Conservation (phyloP, 2,329 filamentous ascomycete species). For the Aspergillus luchuensis region DNA sequence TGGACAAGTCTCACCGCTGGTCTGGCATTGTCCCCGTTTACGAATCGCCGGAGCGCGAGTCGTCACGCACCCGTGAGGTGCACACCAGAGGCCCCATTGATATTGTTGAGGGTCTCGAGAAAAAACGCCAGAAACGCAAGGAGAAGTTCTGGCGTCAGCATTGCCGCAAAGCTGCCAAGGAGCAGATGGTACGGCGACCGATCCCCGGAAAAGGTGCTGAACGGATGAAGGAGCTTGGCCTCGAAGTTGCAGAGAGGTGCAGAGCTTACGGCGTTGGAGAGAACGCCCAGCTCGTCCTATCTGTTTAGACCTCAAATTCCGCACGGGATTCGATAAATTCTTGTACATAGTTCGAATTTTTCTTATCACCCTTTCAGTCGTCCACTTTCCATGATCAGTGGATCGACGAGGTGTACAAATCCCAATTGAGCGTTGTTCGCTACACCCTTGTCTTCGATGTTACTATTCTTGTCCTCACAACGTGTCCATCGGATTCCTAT, state of each 20-base stretch:
- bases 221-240: constrained; percentile 87
- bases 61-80: constrained; percentile 50
- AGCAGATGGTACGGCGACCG: constrained; percentile 63
- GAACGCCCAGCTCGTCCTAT: constrained; percentile 68
- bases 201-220: constrained; percentile 85
- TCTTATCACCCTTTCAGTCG: constrained; percentile 16
- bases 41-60: constrained; percentile 37
- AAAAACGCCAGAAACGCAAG: constrained; percentile 87
- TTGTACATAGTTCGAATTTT: constrained; percentile 31
- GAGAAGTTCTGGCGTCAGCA: constrained; percentile 92
- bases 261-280: constrained; percentile 61
- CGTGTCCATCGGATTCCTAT: constrained; percentile 30
- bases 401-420: constrained; percentile 26
- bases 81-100: constrained; percentile 93
- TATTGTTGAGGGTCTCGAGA: constrained; percentile 93
- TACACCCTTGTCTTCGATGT: constrained; percentile 20
- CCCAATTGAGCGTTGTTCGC: constrained; percentile 29
- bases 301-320: constrained; percentile 53
- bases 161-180: constrained; percentile 76
- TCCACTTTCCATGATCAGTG: constrained; percentile 18
- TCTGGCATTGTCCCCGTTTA: constrained; percentile 38
- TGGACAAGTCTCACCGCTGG: constrained; percentile 35
- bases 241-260: constrained; percentile 83
- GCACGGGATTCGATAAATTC: constrained; percentile 23
- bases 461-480: constrained; percentile 27